phyloP scores from a whole-genome alignment of 768 basidiomycete species.

The Phaeotremella skinneri region DNA sequence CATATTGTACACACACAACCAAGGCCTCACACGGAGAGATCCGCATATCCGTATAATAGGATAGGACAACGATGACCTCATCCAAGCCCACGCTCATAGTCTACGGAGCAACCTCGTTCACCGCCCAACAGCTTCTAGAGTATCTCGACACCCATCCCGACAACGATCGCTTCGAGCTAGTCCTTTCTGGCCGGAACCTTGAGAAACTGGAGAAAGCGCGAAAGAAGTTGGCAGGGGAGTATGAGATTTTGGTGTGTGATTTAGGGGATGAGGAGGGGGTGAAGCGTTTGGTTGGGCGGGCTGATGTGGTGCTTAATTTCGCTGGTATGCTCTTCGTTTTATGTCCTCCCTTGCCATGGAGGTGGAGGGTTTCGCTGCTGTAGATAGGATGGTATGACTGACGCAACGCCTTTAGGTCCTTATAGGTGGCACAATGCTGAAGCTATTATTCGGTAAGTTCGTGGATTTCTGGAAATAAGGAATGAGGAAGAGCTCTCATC shows the following conservation, averaged over 20 bases:
- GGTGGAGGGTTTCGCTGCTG: neutral
- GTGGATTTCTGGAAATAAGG: neutral
- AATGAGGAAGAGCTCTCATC: neutral
- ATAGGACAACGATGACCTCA: slow-evolving; percentile 2
- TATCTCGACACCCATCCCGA: slow-evolving; percentile 69
- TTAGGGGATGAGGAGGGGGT: slow-evolving; percentile 35
- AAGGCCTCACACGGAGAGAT: no score
- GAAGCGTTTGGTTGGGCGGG: slow-evolving; percentile 25
- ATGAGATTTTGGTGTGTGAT: slow-evolving; percentile 28
- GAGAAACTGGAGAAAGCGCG: slow-evolving; percentile 60
- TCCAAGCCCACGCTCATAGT: slow-evolving; percentile 40
- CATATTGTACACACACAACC: no score
- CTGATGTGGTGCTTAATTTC: slow-evolving; percentile 46
- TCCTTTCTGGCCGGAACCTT: slow-evolving; percentile 67
- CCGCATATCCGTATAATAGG: no score
- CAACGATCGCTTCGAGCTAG: slow-evolving; percentile 61
- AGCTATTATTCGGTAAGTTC: slow-evolving; percentile 36
- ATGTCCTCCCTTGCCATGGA: neutral
- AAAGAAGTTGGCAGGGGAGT: slow-evolving; percentile 17
- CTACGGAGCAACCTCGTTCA: slow-evolving; percentile 52
- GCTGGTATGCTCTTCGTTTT: slow-evolving; percentile 41
- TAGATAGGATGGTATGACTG: neutral
- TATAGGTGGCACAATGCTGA: slow-evolving; percentile 46
- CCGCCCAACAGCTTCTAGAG: slow-evolving; percentile 65
- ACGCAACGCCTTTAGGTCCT: slow-evolving; percentile 45